phyloP scores from a whole-genome alignment of 805 yeast genomes.

The Yarrowia deformans region DNA sequence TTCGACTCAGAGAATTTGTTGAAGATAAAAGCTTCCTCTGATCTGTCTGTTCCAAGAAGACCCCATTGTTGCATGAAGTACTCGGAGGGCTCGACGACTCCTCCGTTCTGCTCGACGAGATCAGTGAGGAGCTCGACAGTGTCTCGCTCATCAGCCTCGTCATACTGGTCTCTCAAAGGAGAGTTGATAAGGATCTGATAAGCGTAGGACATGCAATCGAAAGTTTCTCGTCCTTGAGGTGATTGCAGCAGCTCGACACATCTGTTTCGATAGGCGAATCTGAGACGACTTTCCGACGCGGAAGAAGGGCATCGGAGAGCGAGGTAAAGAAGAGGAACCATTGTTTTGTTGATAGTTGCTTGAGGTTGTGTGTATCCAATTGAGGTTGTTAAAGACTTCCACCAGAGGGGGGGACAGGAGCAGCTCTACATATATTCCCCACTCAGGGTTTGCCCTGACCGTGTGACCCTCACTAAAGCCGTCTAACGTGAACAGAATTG shows the following conservation, averaged over 20 bases:
- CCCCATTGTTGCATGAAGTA: constrained; percentile 35
- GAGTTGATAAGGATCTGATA: constrained; percentile 27
- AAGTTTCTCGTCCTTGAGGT: constrained; percentile 21
- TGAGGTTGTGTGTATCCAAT: constrained; percentile 3
- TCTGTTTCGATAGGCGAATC: constrained; percentile 31
- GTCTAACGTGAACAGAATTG: constrained; percentile 1
- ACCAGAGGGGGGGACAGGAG: background rate
- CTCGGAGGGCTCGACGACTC: constrained; percentile 23
- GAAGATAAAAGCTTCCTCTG: constrained; percentile 15
- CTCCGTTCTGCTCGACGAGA: constrained; percentile 29
- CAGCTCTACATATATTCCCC: constrained; percentile 5
- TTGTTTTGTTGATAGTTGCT: background rate
- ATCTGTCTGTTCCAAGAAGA: constrained; percentile 17
- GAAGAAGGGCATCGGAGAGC: constrained; percentile 21
- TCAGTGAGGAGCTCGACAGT: constrained; percentile 20
- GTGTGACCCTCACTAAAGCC: constrained; percentile 28
- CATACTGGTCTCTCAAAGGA: constrained; percentile 13
- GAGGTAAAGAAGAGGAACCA: constrained; percentile 33
- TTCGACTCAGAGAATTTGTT: constrained; percentile 15
- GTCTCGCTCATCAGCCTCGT: constrained; percentile 25
- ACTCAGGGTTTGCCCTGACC: background rate
- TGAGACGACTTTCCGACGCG: constrained; percentile 12
- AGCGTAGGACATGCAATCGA: constrained; percentile 33
- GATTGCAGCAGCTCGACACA: constrained; percentile 30
- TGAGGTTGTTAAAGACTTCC: background rate